Evolutionary conservation across 2,329 filamentous ascomycete species (phyloP).

Genomic region (Aphanoascus verrucosus): DNA sequence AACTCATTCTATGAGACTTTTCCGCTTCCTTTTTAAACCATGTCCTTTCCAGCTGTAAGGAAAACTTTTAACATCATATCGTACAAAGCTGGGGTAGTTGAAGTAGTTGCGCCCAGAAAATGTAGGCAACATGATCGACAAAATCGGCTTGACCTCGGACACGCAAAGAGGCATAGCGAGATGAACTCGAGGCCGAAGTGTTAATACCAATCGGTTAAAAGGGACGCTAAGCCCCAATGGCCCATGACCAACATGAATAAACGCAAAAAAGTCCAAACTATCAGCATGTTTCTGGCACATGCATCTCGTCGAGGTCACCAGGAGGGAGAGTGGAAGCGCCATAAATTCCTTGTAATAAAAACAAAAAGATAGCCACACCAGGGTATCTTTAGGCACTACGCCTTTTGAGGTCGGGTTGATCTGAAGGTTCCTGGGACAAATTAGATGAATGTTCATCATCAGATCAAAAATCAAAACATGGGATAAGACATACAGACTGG

Average conservation of each 20-base stretch:
- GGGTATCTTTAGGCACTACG: not conserved
- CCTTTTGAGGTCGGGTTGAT: not conserved
- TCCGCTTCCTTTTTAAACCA: too few species aligned
- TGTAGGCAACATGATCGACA: not conserved
- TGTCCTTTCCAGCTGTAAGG: too few species aligned
- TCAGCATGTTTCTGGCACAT: too few species aligned
- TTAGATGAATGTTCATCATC: not conserved
- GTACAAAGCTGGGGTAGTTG: not conserved
- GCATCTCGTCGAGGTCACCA: too few species aligned
- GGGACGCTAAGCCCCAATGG: not conserved
- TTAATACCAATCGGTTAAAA: too few species aligned
- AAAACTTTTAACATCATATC: not conserved
- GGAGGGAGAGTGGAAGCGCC: too few species aligned
- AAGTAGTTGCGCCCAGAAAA: not conserved
- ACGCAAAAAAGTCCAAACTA: too few species aligned
- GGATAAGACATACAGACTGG: slow-evolving; percentile 13
- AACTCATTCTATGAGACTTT: not conserved
- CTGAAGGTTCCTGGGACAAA: slow-evolving; percentile 1
- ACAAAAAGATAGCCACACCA: not conserved
- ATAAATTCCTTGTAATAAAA: not conserved
- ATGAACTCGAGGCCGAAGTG: too few species aligned
- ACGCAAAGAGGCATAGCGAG: not conserved
- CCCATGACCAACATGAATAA: not conserved
- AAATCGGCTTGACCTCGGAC: not conserved
- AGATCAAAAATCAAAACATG: not conserved